Percentiles rank a stretch among this genome's conserved stretches.
phyloP scores from a whole-genome alignment of 352 stramenopile species.

The Globisporangium solare region DNA sequence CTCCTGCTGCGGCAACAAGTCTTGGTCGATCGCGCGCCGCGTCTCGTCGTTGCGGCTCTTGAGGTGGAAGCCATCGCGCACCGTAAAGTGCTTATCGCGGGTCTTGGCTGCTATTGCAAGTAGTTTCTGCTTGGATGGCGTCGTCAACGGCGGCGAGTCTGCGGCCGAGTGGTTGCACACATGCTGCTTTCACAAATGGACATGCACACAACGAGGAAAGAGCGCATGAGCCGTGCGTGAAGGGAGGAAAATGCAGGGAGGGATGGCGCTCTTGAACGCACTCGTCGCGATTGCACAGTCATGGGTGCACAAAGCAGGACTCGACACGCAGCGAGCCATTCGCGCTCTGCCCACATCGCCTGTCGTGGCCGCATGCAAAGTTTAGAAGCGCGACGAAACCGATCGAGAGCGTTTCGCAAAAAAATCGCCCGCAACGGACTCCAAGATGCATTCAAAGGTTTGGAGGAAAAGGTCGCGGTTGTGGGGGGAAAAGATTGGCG shows the following conservation, averaged over 20 bases:
- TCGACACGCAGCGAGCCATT: no score
- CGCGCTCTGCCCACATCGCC: neutral
- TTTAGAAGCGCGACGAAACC: neutral
- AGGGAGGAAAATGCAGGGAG: no score
- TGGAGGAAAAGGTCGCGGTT: no score
- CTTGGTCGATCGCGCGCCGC: slow-evolving; percentile 34
- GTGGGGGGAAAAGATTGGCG: no score
- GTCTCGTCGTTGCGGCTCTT: slow-evolving; percentile 51
- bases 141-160: neutral
- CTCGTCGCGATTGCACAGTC: slow-evolving; percentile 1
- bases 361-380: no score
- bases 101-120: neutral
- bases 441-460: no score
- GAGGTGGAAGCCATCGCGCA: slow-evolving; percentile 71
- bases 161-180: slow-evolving; percentile 2
- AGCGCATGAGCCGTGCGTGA: no score
- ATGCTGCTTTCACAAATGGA: neutral
- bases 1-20: slow-evolving; percentile 13
- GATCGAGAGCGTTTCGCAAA: neutral
- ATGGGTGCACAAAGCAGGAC: neutral
- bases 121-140: neutral
- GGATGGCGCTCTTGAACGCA: neutral
- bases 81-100: slow-evolving; percentile 43
- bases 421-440: no score
- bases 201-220: no score